Percentiles rank a stretch among this genome's conserved stretches.
Evolutionary conservation across 371 early-diverging fungal genomes (phyloP).

Genomic region (Phascolomyces articulosus): DNA sequence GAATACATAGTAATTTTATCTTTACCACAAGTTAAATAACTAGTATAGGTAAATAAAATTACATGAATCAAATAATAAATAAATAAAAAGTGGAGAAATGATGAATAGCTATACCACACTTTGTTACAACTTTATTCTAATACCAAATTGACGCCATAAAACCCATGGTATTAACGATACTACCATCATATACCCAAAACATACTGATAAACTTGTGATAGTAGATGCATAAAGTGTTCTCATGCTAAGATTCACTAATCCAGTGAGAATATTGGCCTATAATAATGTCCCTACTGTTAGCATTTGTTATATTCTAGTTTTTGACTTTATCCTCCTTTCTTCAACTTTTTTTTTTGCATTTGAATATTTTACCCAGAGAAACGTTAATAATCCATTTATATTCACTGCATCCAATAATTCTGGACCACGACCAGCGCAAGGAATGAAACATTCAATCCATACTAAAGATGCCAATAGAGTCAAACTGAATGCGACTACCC

Average conservation of each 20-base stretch:
- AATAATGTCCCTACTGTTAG: too few relatives aligned
- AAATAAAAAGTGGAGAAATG: too few relatives aligned
- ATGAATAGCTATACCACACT: too few relatives aligned
- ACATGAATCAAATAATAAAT: too few relatives aligned
- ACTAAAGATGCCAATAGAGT: conserved; percentile 56
- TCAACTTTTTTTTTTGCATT: too few relatives aligned
- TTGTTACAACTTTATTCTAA: conserved; percentile 14
- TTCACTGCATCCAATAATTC: conserved; percentile 73
- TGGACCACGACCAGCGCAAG: conserved; percentile 42
- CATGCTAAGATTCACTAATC: conserved; percentile 24
- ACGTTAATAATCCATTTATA: conserved; percentile 78
- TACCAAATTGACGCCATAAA: conserved; percentile 16
- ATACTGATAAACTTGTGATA: conserved; percentile 11
- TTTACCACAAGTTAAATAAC: too few relatives aligned
- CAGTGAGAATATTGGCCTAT: conserved; percentile 29
- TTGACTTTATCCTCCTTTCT: too few relatives aligned
- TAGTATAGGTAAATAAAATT: too few relatives aligned
- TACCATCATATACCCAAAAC: conserved; percentile 16
- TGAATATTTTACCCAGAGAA: conserved; percentile 70
- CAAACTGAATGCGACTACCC: conserved; percentile 73
- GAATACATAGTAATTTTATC: too few relatives aligned
- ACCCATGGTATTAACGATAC: conserved; percentile 21
- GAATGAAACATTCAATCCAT: conserved; percentile 50
- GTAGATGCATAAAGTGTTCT: conserved; percentile 27
- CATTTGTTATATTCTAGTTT: too few relatives aligned